Evolutionary conservation across 768 basidiomycete genomes (phyloP).

Genomic region (Amanita molliuscula): DNA sequence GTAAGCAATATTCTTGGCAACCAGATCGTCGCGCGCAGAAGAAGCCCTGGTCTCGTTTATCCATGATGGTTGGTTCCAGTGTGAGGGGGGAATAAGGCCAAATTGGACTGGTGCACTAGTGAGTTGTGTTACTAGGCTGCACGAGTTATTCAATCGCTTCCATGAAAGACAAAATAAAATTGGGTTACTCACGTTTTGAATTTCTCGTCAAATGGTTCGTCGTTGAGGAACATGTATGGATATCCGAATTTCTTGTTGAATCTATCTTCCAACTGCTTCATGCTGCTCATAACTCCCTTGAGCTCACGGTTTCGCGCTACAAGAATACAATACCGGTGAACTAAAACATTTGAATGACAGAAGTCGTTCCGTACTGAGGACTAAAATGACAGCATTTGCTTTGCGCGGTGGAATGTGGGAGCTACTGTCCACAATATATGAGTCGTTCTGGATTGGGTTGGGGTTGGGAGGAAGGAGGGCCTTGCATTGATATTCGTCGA

Average conservation of each 20-base stretch:
- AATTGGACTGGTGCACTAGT: slow-evolving; percentile 60
- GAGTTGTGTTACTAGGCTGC: slow-evolving; percentile 42
- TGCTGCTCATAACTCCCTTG: slow-evolving; percentile 47
- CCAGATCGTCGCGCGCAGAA: slow-evolving; percentile 58
- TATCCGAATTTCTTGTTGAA: slow-evolving; percentile 86
- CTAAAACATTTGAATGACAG: no score
- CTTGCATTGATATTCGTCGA: background rate
- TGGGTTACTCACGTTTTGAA: slow-evolving; percentile 51
- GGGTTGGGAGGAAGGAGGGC: background rate
- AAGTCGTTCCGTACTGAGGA: background rate
- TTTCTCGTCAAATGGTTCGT: slow-evolving; percentile 56
- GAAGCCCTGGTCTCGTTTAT: slow-evolving; percentile 69
- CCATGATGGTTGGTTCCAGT: slow-evolving; percentile 78
- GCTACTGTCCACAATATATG: background rate
- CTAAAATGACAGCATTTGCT: background rate
- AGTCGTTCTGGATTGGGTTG: background rate
- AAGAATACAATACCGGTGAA: background rate
- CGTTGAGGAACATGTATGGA: slow-evolving; percentile 84
- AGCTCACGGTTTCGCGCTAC: slow-evolving; percentile 52
- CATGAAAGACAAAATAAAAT: no score
- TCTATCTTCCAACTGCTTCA: slow-evolving; percentile 75
- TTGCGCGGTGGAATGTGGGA: background rate
- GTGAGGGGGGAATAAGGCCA: slow-evolving; percentile 61
- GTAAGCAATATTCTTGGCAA: slow-evolving; percentile 54
- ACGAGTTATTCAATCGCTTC: background rate